A percentile compares a stretch with the other conserved stretches of the same genome.
Evolutionary conservation across 1,284 basidiomycete species (phyloP).

Genomic region (Omphalotus olearius): DNA sequence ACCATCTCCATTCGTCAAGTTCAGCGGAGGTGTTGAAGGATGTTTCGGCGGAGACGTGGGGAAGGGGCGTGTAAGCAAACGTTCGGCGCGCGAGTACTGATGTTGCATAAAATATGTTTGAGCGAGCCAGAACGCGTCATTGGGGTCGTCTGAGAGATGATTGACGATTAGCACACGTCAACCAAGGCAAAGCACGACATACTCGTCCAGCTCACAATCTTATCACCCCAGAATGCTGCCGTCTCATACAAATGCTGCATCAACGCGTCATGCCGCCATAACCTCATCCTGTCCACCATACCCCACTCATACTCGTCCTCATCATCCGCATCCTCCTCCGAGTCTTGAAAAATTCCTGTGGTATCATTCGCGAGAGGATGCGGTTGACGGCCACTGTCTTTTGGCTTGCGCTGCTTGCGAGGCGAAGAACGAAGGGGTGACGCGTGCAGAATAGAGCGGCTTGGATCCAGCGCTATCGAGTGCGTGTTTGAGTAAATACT

Average conservation of each 20-base stretch:
- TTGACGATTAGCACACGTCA: not conserved
- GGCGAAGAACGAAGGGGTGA: conserved; percentile 67
- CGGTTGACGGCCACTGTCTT: conserved; percentile 42
- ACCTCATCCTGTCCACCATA: conserved; percentile 90
- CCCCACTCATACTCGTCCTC: conserved; percentile 71
- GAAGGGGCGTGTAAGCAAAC: conserved; percentile 84
- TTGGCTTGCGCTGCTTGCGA: conserved; percentile 43
- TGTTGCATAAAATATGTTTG: conserved; percentile 96
- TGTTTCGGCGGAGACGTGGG: conserved; percentile 42
- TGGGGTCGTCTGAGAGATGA: conserved; percentile 68
- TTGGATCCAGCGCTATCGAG: conserved; percentile 65
- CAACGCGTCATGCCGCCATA: conserved; percentile 96
- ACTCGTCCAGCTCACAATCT: conserved; percentile 94
- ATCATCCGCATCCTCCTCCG: conserved; percentile 52
- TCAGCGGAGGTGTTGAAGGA: conserved; percentile 27
- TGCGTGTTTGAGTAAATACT: conserved; percentile 50
- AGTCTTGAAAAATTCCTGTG: conserved; percentile 70
- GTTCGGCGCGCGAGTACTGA: conserved; percentile 92
- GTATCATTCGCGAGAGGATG: conserved; percentile 76
- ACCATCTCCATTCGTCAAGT: conserved; percentile 38
- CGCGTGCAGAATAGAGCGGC: conserved; percentile 64
- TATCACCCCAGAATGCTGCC: conserved; percentile 98
- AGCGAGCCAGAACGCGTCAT: conserved; percentile 98
- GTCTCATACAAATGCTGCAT: conserved; percentile 98
- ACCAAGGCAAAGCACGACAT: conserved; percentile 31